These are phyloP conservation scores for Ceratobasidium sp. DNA, from an alignment of 1,284 basidiomycete species.

Conservation along the genomic window DNA sequence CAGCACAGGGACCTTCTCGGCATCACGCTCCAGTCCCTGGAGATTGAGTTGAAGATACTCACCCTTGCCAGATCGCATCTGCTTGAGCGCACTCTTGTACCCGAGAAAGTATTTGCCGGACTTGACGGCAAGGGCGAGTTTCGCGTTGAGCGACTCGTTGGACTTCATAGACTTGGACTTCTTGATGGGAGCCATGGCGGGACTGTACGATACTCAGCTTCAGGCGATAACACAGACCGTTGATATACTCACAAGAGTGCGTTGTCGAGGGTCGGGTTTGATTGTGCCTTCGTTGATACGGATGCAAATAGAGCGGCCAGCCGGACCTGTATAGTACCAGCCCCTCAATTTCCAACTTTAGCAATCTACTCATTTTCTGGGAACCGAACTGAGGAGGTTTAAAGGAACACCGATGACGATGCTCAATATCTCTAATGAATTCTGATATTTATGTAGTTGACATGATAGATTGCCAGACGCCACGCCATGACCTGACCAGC, in stretches of 20 bases:
- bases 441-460: neutral
- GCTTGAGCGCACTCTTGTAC: constrained; percentile 97
- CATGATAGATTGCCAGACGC: neutral
- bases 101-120: constrained; percentile 92
- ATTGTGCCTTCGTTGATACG: constrained; percentile 12
- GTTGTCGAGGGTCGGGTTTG: neutral
- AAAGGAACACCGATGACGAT: neutral
- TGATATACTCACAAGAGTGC: constrained; percentile 7
- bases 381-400: neutral
- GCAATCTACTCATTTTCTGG: too few species aligned
- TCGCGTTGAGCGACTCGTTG: constrained; percentile 93
- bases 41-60: constrained; percentile 60
- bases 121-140: constrained; percentile 98
- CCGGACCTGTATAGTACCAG: constrained; percentile 11
- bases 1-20: constrained; percentile 95
- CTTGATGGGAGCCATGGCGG: constrained; percentile 86
- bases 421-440: neutral
- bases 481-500: neutral
- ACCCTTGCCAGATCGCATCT: constrained; percentile 99
- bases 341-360: neutral
- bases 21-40: constrained; percentile 91
- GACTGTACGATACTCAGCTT: neutral
- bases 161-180: constrained; percentile 92
- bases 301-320: neutral
- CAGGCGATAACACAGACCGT: neutral